phyloP scores from a whole-genome alignment of 1,139 yeast genomes.

The Zhuliangozyma blackwelliae region DNA sequence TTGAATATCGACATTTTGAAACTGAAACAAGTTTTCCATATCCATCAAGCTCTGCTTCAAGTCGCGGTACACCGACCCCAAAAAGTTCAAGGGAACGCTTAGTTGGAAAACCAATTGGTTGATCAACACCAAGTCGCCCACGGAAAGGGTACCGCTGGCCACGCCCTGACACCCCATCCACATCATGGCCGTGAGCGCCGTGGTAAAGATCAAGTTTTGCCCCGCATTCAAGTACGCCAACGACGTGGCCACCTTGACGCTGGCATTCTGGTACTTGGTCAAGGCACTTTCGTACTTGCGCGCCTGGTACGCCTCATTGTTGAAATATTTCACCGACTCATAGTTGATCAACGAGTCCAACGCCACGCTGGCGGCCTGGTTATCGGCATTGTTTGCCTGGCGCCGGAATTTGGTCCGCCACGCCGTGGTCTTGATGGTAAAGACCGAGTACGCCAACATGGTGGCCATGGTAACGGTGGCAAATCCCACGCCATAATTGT shows the following conservation, averaged over 20 bases:
- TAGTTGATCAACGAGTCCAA: conserved; percentile 90
- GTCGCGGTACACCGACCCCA: conserved; percentile 94
- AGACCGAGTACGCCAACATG: conserved; percentile 79
- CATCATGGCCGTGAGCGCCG: conserved; percentile 96
- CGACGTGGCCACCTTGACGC: conserved; percentile 88
- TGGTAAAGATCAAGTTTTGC: conserved; percentile 84
- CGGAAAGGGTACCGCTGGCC: conserved; percentile 73
- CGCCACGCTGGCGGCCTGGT: conserved; percentile 90
- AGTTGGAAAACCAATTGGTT: conserved; percentile 95
- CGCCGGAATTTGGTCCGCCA: conserved; percentile 95
- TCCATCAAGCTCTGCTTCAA: conserved; percentile 86
- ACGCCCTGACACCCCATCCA: conserved; percentile 98
- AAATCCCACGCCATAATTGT: conserved; percentile 83
- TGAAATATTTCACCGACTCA: conserved; percentile 92
- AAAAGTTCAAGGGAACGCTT: conserved; percentile 87
- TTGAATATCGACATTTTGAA: conserved; percentile 69
- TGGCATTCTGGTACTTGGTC: conserved; percentile 70
- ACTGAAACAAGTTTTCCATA: conserved; percentile 85
- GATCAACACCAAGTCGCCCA: conserved; percentile 93
- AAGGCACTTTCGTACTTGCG: conserved; percentile 78
- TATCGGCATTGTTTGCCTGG: conserved; percentile 90
- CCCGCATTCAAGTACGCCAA: conserved; percentile 88
- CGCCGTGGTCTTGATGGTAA: conserved; percentile 88
- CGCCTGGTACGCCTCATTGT: conserved; percentile 79
- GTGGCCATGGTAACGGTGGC: conserved; percentile 88